Base-by-base conservation (phyloP, 495 filamentous ascomycete genomes). In the Beverwykella pulmonaria region DNA sequence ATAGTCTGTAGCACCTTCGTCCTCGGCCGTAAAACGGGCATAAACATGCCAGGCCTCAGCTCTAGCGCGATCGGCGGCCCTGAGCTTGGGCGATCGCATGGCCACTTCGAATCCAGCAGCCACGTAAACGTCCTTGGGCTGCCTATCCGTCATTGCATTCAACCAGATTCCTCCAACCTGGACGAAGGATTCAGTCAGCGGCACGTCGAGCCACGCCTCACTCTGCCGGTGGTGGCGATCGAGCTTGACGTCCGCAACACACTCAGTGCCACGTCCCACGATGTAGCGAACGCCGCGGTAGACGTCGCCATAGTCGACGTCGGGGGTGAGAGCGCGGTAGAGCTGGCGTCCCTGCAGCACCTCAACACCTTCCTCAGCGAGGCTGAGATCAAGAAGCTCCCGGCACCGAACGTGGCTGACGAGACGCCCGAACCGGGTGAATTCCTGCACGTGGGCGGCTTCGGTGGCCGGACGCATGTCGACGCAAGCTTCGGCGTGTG, bases 111-210 rank as follows among this genome's bases (percentile, higher is more conserved):
- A 34, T 4, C 30, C 30, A 34, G 30, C 12, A 5, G 30, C 30
- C 5, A 63, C 25, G 34, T 10, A 30, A 4, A 54, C 19, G 19
- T 54, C 50, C 3, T 55, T 29, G 76, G 26, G 23, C 9, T 1
- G 10, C 2, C 6, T 17, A 25, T 74, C 61, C 14, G 58, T 66
- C 12, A 81, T 61, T 50, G 74, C 75, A 63, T 82, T 81, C 19
- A 77, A 75, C 36, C 77, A 76, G 3, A 81, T 65, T 2, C 79
- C 79, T 0, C 78, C 71, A 0, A 82, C 73, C 54, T 80, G 79
- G 2, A 77, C 14, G 63, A 79, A 79, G 50, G 76, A 80, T 50
- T 81, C 79, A 2, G 78, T 44, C 27, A 61, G 5, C 20, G 56
- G 56, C 17, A 22, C 22, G 22, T 53, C 49, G 5, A 34, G 30